Evolutionary conservation across 1,284 basidiomycete genomes (phyloP).

Genomic region (Tilletia horrida): DNA sequence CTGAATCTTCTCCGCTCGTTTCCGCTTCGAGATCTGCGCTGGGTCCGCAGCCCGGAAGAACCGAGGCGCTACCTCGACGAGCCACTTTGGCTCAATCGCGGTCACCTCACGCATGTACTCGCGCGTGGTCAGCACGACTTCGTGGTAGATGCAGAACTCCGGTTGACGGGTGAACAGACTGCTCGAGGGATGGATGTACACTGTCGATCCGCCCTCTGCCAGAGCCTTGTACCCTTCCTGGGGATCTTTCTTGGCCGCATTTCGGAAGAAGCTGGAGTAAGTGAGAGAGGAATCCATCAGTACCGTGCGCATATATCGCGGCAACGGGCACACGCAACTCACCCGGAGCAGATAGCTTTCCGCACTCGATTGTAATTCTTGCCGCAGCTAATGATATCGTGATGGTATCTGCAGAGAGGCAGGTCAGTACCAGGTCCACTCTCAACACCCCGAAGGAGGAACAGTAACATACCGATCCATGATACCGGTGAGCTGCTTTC

Average conservation of each 20-base stretch:
- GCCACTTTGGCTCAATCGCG: constrained; percentile 96
- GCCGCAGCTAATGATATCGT: constrained; percentile 87
- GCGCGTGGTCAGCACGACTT: constrained; percentile 67
- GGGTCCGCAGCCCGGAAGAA: constrained; percentile 97
- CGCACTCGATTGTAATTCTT: constrained; percentile 89
- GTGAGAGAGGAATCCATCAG: background rate
- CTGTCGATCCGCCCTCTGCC: constrained; percentile 81
- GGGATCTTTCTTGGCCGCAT: constrained; percentile 67
- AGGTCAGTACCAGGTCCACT: constrained; percentile 42
- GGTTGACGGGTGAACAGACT: constrained; percentile 90
- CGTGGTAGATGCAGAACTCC: constrained; percentile 71
- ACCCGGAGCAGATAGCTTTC: constrained; percentile 88
- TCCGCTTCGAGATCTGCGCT: constrained; percentile 93
- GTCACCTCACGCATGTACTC: constrained; percentile 95
- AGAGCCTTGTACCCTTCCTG: constrained; percentile 80
- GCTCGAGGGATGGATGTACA: constrained; percentile 96
- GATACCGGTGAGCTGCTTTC: constrained; percentile 94
- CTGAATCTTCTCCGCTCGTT: constrained; percentile 95
- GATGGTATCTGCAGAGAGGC: constrained; percentile 66
- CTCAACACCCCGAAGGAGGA: constrained; percentile 39
- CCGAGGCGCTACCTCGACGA: constrained; percentile 92
- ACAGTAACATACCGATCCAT: constrained; percentile 72
- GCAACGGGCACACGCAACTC: background rate
- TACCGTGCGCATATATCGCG: constrained; percentile 60
- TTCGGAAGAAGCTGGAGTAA: constrained; percentile 40